Base-by-base conservation (phyloP, 352 stramenopile species). In the Globisporangium mamillatum region DNA sequence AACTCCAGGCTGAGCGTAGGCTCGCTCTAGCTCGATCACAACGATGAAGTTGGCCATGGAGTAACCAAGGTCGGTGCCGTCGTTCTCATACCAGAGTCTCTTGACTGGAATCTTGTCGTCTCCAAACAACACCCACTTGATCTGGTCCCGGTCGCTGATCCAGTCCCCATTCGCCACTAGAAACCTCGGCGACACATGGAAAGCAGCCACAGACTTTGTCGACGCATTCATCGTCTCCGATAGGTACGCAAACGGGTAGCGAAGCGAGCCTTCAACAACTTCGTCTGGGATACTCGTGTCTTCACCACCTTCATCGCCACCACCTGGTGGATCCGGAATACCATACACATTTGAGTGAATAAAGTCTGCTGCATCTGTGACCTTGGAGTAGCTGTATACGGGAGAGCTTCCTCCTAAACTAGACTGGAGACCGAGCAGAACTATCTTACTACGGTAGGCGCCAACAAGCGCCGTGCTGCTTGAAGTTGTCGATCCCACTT, bases 241-340 rank as follows among this genome's bases (percentile, higher is more conserved):
- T 1, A 67, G 4, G 24, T 60, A 67, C n/a, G 24, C 62, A 20
- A 67, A 67, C 50, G 62, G 62, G 18, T 60, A 53, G 16, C 6
- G 10, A 14, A 67, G 2, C n/a, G 22, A 18, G 4, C 22, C 6
- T 4, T 3, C 3, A 3, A 60, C n/a, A 1, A 29, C 6, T 1
- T 53, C 46, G 34, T 53, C 50, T 7, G 50, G 3, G 24, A 58
- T 60, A 12, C 10, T 5, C 6, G 41, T 48, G 38, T 20, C 38
- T 48, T 18, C 4, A 8, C 38, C 38, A 14, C 14, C 34, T 10
- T 41, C 34, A 9, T 14, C 1, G 34, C 14, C 8, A 41, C 0
- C 34, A 14, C 34, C 34, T 14, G 38, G 1, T 0, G 38, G 8
- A 20, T 7, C 38, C 38, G 16, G 14, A 7, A n/a, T 7, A 16